Percentiles rank a stretch among this genome's conserved stretches.
Conservation (phyloP, 495 filamentous ascomycete species). For the Penicilliopsis zonata region DNA sequence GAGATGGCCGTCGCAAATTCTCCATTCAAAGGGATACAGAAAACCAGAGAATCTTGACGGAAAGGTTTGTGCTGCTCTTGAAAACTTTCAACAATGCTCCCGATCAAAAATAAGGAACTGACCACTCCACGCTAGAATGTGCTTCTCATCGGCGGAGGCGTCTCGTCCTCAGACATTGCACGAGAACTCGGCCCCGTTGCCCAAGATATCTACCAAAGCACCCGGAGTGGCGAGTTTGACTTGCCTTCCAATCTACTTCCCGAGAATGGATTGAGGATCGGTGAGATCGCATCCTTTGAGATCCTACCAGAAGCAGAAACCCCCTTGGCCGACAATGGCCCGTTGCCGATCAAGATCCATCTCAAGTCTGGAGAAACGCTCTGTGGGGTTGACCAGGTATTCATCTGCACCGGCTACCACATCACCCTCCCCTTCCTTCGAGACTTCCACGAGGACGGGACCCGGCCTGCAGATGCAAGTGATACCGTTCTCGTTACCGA, state of each 20-base stretch:
- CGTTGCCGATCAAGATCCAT: slow-evolving; percentile 19
- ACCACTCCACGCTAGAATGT: slow-evolving; percentile 29
- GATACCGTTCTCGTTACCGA: slow-evolving; percentile 47
- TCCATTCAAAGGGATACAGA: slow-evolving; percentile 52
- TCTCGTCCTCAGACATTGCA: slow-evolving; percentile 49
- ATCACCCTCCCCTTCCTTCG: slow-evolving; percentile 46
- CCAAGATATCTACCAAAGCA: slow-evolving; percentile 43
- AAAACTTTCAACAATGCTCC: neutral
- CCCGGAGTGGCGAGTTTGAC: slow-evolving; percentile 45
- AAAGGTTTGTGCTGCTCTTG: slow-evolving; percentile 16
- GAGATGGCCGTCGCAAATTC: slow-evolving; percentile 35
- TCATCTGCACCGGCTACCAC: slow-evolving; percentile 56
- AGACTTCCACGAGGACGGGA: slow-evolving; percentile 27
- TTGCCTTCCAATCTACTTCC: slow-evolving; percentile 36
- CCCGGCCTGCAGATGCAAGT: slow-evolving; percentile 20
- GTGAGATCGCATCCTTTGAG: slow-evolving; percentile 28
- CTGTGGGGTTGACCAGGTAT: slow-evolving; percentile 38
- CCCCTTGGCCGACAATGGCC: slow-evolving; percentile 19
- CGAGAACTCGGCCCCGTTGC: slow-evolving; percentile 40
- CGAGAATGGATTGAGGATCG: slow-evolving; percentile 32
- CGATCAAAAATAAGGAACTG: neutral
- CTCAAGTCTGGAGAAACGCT: slow-evolving; percentile 32
- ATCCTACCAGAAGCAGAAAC: slow-evolving; percentile 12
- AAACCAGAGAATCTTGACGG: slow-evolving; percentile 30
- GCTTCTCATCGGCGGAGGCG: slow-evolving; percentile 47